phyloP scores from a whole-genome alignment of 2,329 filamentous ascomycete species.

The Diaporthe nobilis region DNA sequence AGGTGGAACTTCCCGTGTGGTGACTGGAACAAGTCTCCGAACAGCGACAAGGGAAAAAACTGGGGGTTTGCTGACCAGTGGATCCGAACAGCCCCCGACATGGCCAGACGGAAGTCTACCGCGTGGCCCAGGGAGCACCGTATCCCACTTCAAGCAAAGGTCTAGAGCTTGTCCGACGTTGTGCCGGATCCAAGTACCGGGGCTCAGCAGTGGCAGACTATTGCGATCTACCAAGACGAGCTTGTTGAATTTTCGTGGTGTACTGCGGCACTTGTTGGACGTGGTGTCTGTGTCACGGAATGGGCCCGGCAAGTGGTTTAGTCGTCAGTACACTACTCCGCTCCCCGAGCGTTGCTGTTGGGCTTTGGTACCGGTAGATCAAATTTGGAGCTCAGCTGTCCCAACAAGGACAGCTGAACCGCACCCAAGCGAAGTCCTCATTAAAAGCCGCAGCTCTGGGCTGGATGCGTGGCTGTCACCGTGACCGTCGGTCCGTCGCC shows the following conservation, averaged over 20 bases:
- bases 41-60: constrained; percentile 16
- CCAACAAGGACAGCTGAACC: constrained; percentile 6
- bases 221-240: constrained; percentile 35
- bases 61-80: constrained; percentile 32
- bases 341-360: constrained; percentile 21
- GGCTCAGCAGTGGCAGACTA: constrained; percentile 32
- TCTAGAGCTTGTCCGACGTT: constrained; percentile 26
- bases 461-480: constrained; percentile 1
- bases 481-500: constrained; percentile 9
- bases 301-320: constrained; percentile 27
- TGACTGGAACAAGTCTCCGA: constrained; percentile 32
- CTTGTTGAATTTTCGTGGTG: constrained; percentile 30
- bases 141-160: constrained; percentile 1
- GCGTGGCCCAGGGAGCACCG: constrained; percentile 24
- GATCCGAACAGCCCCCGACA: constrained; percentile 30
- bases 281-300: constrained; percentile 34
- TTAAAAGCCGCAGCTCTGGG: constrained; percentile 18
- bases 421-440: not conserved
- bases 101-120: constrained; percentile 29
- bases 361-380: constrained; percentile 30
- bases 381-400: constrained; percentile 11
- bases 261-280: constrained; percentile 34
- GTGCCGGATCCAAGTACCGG: constrained; percentile 34
- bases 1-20: constrained; percentile 31
- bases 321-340: constrained; percentile 10